Percentiles rank a stretch among this genome's conserved stretches.
These are phyloP conservation scores for Edaphochlamys debaryana DNA, from an alignment of 139 green algal species.

Conservation along the genomic window DNA sequence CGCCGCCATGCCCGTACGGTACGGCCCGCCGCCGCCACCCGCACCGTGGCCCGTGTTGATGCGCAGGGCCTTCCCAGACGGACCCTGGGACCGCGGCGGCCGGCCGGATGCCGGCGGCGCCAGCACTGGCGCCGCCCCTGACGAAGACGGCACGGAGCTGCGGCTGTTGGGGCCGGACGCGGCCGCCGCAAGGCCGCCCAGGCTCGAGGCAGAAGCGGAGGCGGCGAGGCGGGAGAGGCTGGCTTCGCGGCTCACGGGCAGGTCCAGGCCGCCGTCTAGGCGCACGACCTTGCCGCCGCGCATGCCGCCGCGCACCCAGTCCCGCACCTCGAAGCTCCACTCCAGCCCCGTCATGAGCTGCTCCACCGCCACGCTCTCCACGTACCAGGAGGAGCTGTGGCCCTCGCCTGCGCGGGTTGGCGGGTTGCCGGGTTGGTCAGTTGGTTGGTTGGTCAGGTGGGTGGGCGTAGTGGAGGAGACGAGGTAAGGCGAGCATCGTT, in stretches of 20 bases:
- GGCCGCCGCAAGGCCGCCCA: no score
- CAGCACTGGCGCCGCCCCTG: no score
- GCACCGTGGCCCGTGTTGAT: not conserved
- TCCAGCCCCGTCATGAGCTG: conserved; percentile 41
- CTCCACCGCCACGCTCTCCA: conserved; percentile 43
- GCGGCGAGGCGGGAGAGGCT: conserved; percentile 4
- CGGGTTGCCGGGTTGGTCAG: no score
- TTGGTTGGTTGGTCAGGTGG: no score
- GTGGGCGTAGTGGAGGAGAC: no score
- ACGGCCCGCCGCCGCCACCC: not conserved
- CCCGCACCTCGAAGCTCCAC: conserved; percentile 34
- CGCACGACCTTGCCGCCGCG: conserved; percentile 29
- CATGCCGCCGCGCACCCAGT: conserved; percentile 50
- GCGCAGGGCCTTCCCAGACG: no score
- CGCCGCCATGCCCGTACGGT: conserved; percentile 7
- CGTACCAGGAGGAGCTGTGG: conserved; percentile 42
- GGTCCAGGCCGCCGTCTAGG: not conserved
- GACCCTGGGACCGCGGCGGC: no score
- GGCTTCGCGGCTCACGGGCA: conserved; percentile 42
- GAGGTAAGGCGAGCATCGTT: no score
- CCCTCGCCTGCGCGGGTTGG: conserved; percentile 39
- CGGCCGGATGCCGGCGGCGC: no score
- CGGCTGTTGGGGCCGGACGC: not conserved
- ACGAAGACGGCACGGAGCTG: no score
- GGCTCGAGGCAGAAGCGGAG: no score